Evolutionary conservation across 768 basidiomycete species (phyloP).

Genomic region (Mycena albidolilacea): DNA sequence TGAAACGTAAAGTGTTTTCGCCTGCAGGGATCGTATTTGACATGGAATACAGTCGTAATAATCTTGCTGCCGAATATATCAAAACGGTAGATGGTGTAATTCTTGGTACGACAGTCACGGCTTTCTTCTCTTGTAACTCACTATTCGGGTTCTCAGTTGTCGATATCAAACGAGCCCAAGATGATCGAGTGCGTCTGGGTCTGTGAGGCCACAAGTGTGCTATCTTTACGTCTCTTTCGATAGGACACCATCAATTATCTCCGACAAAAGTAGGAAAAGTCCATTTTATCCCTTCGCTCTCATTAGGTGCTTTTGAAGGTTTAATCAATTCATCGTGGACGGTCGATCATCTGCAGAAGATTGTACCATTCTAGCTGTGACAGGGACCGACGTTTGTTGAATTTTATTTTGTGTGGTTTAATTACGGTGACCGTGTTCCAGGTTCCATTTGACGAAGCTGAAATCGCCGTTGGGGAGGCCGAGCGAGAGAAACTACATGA

Average conservation of each 20-base stretch:
- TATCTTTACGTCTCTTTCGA: background rate
- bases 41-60: background rate
- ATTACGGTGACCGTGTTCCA: too few relatives aligned
- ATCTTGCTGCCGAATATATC: constrained; percentile 3
- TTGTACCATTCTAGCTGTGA: too few relatives aligned
- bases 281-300: background rate
- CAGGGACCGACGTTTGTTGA: too few relatives aligned
- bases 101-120: background rate
- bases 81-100: constrained; percentile 5
- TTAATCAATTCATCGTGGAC: constrained; percentile 11
- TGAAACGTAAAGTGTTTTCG: constrained; percentile 3
- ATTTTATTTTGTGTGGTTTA: too few relatives aligned
- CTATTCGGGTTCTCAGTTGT: background rate
- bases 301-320: background rate
- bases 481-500: too few relatives aligned
- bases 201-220: background rate
- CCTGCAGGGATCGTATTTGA: background rate
- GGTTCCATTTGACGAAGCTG: too few relatives aligned
- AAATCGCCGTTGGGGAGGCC: too few relatives aligned
- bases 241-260: constrained; percentile 12
- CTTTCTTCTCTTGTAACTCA: too few relatives aligned
- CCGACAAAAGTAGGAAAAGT: background rate
- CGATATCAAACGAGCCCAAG: constrained; percentile 15
- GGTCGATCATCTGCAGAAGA: background rate
- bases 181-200: constrained; percentile 20